Base-by-base conservation (phyloP, 2,329 filamentous ascomycete species). In the Monosporascus sp. region DNA sequence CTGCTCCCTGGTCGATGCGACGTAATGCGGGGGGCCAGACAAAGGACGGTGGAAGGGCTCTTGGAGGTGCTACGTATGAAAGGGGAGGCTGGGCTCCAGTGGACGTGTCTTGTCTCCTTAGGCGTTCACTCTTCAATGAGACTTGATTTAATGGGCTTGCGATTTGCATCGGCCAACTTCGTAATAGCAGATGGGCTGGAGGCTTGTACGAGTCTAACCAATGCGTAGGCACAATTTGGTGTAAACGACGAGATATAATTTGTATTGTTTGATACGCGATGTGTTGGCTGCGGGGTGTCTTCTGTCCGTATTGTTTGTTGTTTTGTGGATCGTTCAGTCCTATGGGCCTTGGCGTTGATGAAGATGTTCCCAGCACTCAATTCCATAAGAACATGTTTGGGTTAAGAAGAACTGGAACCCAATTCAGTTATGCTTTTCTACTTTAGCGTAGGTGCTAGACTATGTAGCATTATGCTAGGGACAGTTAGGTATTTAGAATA, bases 241-340 rank as follows among this genome's bases (percentile, higher is more conserved):
- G 51, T 49, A 17, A 50, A 53, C 45, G 56, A 49, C 17, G 46
- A 18, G 48, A 47, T 20, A 44, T 47, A 38, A 31, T 46, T 49
- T 49, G 54, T 48, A 41, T 49, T 22, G 50, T 48, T 48, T 52
- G 46, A 51, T 44, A 48, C 51, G 34, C 20, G 48, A 15, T 46
- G 48, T 53, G 22, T 51, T 37, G 47, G 53, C 45, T 48, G 48
- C 49, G 50, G 47, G 25, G 48, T 47, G 47, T 48, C 48, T 51
- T 53, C 52, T 57, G 55, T 49, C 61, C 62, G 63, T 64, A 60
- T 61, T 60, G 53, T 63, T 62, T 62, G 54, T 63, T 58, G 54
- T 56, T 58, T 53, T 54, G 56, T 60, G 56, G 53, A 54, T 6
- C 14, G 4, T 14, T 24, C n/a, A 18, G 18, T 42, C 5, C 14